A percentile compares a stretch with the other conserved stretches of the same genome.
These are phyloP conservation scores for Neoboletus brunneissimus DNA, from an alignment of 768 basidiomycete species.

Conservation along the genomic window DNA sequence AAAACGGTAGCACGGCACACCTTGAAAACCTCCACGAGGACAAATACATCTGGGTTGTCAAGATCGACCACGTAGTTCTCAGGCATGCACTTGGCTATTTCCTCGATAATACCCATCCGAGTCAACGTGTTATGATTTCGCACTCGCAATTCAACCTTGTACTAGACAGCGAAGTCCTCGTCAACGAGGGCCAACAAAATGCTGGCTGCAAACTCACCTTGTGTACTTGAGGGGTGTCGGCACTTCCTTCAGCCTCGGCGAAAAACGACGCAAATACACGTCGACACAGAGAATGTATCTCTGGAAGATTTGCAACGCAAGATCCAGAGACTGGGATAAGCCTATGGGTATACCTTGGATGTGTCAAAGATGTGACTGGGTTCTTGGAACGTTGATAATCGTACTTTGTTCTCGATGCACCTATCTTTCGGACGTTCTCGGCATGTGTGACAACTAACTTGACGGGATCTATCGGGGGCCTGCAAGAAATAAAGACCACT, in stretches of 20 bases:
- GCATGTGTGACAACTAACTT: constrained; percentile 63
- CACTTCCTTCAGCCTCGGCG: constrained; percentile 36
- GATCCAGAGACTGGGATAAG: constrained; percentile 67
- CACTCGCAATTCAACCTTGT: constrained; percentile 74
- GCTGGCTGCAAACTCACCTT: constrained; percentile 31
- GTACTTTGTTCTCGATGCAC: constrained; percentile 64
- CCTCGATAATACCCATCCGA: constrained; percentile 59
- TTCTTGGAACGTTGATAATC: neutral
- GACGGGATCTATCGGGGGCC: constrained; percentile 74
- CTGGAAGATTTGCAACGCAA: constrained; percentile 64
- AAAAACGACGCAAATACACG: constrained; percentile 54
- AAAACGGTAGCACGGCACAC: constrained; percentile 36
- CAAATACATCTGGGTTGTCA: constrained; percentile 64
- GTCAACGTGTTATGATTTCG: constrained; percentile 74
- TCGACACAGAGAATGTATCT: constrained; percentile 63
- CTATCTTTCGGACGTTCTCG: constrained; percentile 57
- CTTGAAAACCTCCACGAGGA: constrained; percentile 84
- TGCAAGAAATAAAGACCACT: constrained; percentile 84
- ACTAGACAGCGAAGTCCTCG: constrained; percentile 41
- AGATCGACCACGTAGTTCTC: constrained; percentile 65
- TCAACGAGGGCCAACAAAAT: neutral
- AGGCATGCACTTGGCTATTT: constrained; percentile 69
- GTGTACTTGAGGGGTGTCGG: constrained; percentile 37
- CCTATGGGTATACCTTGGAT: constrained; percentile 61
- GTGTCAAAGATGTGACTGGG: neutral